These are phyloP conservation scores for Rhizopus sp. DNA, from an alignment of 371 early-diverging fungal genomes.

Conservation along the genomic window DNA sequence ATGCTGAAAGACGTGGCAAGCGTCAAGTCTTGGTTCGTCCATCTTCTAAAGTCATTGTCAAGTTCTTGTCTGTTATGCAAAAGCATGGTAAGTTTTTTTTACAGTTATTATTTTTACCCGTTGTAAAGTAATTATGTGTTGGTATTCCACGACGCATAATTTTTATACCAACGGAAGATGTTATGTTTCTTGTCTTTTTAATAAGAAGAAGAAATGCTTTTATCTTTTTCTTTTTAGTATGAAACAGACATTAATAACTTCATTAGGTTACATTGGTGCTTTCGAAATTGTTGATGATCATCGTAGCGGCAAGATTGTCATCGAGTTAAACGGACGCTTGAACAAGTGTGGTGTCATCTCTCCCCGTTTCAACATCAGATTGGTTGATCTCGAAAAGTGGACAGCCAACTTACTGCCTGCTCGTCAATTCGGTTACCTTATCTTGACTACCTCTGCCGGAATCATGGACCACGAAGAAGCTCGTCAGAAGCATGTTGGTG, in stretches of 20 bases:
- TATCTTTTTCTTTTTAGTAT: conserved; percentile 17
- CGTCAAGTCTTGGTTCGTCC: conserved; percentile 97
- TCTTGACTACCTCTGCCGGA: conserved; percentile 98
- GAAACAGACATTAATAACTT: conserved; percentile 3
- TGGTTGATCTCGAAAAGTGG: conserved; percentile 97
- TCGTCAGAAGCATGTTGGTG: conserved; percentile 98
- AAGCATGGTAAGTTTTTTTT: conserved; percentile 82
- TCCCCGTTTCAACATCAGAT: conserved; percentile 98
- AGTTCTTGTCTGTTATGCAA: conserved; percentile 99
- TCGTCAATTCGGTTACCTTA: conserved; percentile 99
- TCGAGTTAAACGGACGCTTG: conserved; percentile 98
- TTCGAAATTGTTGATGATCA: conserved; percentile 99
- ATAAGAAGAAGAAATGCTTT: conserved; percentile 1
- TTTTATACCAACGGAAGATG: conserved; percentile 75
- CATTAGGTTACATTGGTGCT: conserved; percentile 97
- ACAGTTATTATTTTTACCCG: not conserved
- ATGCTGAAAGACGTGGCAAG: conserved; percentile 98
- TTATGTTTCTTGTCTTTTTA: conserved; percentile 30
- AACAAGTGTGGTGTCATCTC: conserved; percentile 99
- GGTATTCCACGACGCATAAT: conserved; percentile 48
- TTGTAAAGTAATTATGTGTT: conserved; percentile 41
- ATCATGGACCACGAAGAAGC: conserved; percentile 99
- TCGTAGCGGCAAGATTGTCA: conserved; percentile 98
- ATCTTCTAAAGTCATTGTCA: conserved; percentile 96
- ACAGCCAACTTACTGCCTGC: conserved; percentile 98